Percentiles rank a stretch among this genome's conserved stretches.
Evolutionary conservation across 1,139 yeast species (phyloP).

Genomic region (Spathaspora jeffriesii): DNA sequence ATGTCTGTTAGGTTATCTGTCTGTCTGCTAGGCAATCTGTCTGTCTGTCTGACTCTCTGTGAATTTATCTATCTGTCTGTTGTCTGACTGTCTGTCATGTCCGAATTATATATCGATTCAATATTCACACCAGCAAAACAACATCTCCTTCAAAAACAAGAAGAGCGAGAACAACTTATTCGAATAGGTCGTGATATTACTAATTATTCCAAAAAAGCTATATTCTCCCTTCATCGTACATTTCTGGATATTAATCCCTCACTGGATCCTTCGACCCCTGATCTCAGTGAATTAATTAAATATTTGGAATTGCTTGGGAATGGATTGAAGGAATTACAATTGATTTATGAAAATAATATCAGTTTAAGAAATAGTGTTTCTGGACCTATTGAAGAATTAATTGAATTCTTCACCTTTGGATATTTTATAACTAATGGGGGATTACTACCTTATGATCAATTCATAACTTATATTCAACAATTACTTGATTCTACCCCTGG

Average conservation of each 20-base stretch:
- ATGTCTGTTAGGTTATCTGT: too few species aligned
- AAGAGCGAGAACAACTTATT: conserved; percentile 35
- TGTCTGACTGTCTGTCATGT: not conserved
- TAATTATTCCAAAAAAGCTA: conserved; percentile 37
- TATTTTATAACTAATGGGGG: conserved; percentile 20
- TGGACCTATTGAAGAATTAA: conserved; percentile 34
- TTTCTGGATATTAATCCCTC: too few species aligned
- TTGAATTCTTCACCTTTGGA: conserved; percentile 39
- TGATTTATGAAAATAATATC: conserved; percentile 14
- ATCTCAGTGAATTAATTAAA: conserved; percentile 15
- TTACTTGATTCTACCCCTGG: conserved; percentile 8
- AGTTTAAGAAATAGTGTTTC: conserved; percentile 24
- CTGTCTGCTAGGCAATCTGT: too few species aligned
- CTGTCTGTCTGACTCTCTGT: too few species aligned
- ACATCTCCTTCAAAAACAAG: conserved; percentile 20
- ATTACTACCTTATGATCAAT: conserved; percentile 17
- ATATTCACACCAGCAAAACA: conserved; percentile 20
- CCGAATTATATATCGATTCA: conserved; percentile 4
- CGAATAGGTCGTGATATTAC: conserved; percentile 38
- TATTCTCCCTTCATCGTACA: conserved; percentile 34
- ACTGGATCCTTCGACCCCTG: too few species aligned
- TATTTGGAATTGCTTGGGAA: conserved; percentile 17
- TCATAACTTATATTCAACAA: conserved; percentile 14
- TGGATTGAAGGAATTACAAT: conserved; percentile 13
- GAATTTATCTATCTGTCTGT: too few species aligned